Evolutionary conservation across 768 basidiomycete species (phyloP), one percentile per base, ranked within the genome.

Genomic region (Cubamyces lactineus): DNA sequence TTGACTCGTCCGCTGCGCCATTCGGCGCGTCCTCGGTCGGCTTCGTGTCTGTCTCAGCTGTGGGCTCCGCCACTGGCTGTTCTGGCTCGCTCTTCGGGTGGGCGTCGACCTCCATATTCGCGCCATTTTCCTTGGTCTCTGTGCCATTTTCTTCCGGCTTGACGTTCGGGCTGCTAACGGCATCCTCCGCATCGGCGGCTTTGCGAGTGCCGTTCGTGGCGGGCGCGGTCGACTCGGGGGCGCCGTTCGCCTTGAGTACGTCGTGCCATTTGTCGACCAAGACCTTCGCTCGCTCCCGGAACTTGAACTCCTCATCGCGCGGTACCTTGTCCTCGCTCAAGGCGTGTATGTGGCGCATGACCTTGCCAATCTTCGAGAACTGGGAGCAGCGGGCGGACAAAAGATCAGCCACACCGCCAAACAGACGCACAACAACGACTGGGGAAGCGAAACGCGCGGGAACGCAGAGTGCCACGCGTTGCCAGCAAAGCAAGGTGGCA

Each of bases 361-460:
- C 92, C 78, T 89, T 89, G 74, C 85, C 86, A 65, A 91, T 89
- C 74, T 92, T 91, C 52, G 91, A 92, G 76, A 86, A 87, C 86
- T 91, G 71, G 12, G 40, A 34, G 60, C 11, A 41, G 19, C 49
- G 19, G 24, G 26, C 46, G 66, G 55, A 53, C 28, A 48, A 52
- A 46, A 43, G 26, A 64, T 62, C 60, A 69, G 63, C 57, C 54
- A 59, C 53, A 53, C 53, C 61, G 49, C 62, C 57, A 66, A 62
- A 66, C 50, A 67, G 57, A 45, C 48, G 57, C 49, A 59, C 56
- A 62, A 59, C 40, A 52, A 63, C 50, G 61, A 53, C 26, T 55
- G 49, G 56, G 21, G 62, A 63, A 45, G 59, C 57, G 61, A 59
- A 60, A 61, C 63, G 66, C 49, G 61, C 63, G 66, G 56, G 53